Conservation (phyloP, 2,329 filamentous ascomycete species). For the Sclerotinia nivalis region DNA sequence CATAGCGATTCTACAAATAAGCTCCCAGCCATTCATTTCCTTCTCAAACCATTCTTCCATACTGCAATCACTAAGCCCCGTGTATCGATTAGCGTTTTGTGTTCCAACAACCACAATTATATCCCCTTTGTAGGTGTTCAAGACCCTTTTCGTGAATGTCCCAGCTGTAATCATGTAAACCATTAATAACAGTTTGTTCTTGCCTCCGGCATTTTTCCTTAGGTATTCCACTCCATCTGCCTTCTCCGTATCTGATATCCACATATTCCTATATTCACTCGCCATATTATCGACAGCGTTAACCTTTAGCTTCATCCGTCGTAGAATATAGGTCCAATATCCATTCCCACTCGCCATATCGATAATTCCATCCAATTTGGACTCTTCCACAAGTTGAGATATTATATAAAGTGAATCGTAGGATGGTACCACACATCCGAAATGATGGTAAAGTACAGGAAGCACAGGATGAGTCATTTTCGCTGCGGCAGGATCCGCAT, state of each 20-base stretch:
- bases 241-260: conserved; percentile 66
- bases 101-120: conserved; percentile 72
- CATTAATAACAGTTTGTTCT: conserved; percentile 62
- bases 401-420: conserved; percentile 66
- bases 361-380: conserved; percentile 51
- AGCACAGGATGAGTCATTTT: conserved; percentile 66
- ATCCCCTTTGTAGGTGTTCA: conserved; percentile 62
- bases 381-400: conserved; percentile 49
- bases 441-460: conserved; percentile 76
- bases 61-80: conserved; percentile 62
- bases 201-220: conserved; percentile 49
- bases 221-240: conserved; percentile 63
- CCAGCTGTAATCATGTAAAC: conserved; percentile 70
- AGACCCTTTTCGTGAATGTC: conserved; percentile 62
- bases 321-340: conserved; percentile 74
- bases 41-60: conserved; percentile 66
- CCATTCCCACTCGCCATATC: conserved; percentile 73
- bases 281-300: conserved; percentile 67
- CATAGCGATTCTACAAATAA: conserved; percentile 63
- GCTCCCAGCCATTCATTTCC: conserved; percentile 58
- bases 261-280: conserved; percentile 67
- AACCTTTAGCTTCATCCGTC: conserved; percentile 56
- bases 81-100: conserved; percentile 74
- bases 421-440: conserved; percentile 69
- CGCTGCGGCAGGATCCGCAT: conserved; percentile 47